Conservation (phyloP, 2,329 filamentous ascomycete genomes). For the Xylariaceae sp. region DNA sequence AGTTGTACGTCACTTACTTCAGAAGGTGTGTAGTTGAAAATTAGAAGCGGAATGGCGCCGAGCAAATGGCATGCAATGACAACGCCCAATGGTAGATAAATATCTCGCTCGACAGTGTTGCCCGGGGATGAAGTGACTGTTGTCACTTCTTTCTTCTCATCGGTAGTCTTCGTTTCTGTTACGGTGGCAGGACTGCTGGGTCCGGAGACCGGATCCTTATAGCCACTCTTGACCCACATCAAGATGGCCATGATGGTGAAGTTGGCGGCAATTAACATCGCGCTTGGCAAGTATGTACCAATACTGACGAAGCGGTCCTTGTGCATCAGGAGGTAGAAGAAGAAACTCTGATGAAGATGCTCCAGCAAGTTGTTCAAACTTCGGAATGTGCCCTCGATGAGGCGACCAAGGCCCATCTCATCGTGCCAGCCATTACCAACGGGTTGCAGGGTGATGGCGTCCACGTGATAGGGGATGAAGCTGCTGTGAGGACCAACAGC, state of each 20-base stretch:
- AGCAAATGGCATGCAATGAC: conserved; percentile 70
- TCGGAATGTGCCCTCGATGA: conserved; percentile 84
- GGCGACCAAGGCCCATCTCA: conserved; percentile 89
- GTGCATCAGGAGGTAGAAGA: conserved; percentile 95
- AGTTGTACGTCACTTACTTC: conserved; percentile 45
- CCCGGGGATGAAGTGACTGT: conserved; percentile 7
- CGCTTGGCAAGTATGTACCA: conserved; percentile 91
- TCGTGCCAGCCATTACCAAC: conserved; percentile 93
- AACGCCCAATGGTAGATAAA: conserved; percentile 68
- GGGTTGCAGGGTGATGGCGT: conserved; percentile 88
- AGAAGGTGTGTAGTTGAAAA: conserved; percentile 72
- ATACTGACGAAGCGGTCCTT: conserved; percentile 94
- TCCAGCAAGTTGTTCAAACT: conserved; percentile 95
- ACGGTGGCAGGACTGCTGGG: background rate
- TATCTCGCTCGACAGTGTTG: conserved; percentile 51
- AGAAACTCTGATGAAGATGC: conserved; percentile 97
- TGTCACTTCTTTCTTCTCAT: conserved; percentile 25
- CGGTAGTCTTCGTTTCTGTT: conserved; percentile 17
- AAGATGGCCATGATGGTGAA: conserved; percentile 94
- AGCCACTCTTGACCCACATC: conserved; percentile 87
- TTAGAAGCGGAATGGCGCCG: conserved; percentile 72
- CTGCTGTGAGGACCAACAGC: conserved; percentile 87
- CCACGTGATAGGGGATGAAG: conserved; percentile 97
- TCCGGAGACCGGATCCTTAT: conserved; percentile 30
- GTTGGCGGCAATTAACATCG: conserved; percentile 93